A percentile compares a stretch with the other conserved stretches of the same genome.
These are phyloP conservation scores for Ottelia alismoides DNA, from an alignment of 106 monocot genomes.

Conservation along the genomic window DNA sequence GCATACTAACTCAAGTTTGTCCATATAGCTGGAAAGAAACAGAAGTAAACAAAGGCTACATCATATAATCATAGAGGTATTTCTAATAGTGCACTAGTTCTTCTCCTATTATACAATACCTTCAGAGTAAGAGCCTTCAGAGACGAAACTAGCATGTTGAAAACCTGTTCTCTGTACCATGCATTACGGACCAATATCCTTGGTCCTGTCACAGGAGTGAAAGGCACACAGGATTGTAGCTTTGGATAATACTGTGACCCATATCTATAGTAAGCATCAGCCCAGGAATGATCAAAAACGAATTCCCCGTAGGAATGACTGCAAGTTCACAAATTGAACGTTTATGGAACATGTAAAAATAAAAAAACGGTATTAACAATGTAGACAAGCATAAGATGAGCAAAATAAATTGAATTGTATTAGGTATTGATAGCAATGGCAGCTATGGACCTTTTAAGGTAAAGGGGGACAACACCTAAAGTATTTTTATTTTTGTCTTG, in stretches of 20 bases:
- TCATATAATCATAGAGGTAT: no score
- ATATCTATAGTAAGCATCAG: slow-evolving; percentile 91
- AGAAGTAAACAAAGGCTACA: no score
- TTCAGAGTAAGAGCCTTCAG: slow-evolving; percentile 71
- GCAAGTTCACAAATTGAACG: slow-evolving; percentile 15
- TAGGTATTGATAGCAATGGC: not conserved
- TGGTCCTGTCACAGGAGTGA: slow-evolving; percentile 92
- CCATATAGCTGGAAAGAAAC: no score
- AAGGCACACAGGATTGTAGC: slow-evolving; percentile 90
- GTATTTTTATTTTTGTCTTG: slow-evolving; percentile 70
- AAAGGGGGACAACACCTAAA: slow-evolving; percentile 97
- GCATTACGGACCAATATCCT: slow-evolving; percentile 81
- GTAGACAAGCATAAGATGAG: not conserved
- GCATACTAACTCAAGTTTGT: no score
- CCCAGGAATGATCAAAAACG: slow-evolving; percentile 99
- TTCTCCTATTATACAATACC: no score
- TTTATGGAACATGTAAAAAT: no score
- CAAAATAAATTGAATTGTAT: not conserved
- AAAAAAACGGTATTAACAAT: no score
- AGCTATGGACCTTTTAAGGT: slow-evolving; percentile 88
- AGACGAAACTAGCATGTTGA: slow-evolving; percentile 52
- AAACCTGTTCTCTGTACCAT: slow-evolving; percentile 68
- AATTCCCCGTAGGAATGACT: slow-evolving; percentile 97
- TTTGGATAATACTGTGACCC: slow-evolving; percentile 88
- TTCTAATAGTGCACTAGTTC: no score